Evolutionary conservation across 371 early-diverging fungal species (phyloP).

Genomic region (Chytridium lagenaria): DNA sequence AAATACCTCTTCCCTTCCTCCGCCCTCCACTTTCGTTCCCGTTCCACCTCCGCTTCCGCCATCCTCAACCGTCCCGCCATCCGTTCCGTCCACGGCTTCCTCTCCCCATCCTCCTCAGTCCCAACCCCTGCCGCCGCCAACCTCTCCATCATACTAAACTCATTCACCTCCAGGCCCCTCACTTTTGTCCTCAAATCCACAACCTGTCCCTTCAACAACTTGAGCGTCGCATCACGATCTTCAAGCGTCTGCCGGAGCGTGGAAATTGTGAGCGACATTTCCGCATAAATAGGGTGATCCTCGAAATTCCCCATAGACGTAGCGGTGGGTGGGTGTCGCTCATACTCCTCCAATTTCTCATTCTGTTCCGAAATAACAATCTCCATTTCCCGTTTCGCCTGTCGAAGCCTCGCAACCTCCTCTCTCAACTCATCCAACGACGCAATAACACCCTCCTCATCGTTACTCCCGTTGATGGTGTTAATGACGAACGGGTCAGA

Average conservation of each 20-base stretch:
- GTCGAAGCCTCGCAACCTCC: slow-evolving; percentile 49
- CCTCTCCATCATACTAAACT: slow-evolving; percentile 35
- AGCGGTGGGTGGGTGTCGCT: slow-evolving; percentile 5
- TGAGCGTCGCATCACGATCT: slow-evolving; percentile 36
- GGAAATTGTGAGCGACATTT: slow-evolving; percentile 30
- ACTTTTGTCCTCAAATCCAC: slow-evolving; percentile 29
- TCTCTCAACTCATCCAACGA: slow-evolving; percentile 47
- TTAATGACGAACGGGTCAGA: slow-evolving; percentile 15
- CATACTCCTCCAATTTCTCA: slow-evolving; percentile 49
- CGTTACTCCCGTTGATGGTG: slow-evolving; percentile 30
- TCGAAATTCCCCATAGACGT: slow-evolving; percentile 27
- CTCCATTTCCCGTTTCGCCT: slow-evolving; percentile 52
- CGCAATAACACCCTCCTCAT: slow-evolving; percentile 37
- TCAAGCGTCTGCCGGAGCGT: slow-evolving; percentile 32
- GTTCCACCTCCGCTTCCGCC: slow-evolving; percentile 39
- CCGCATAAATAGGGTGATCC: slow-evolving; percentile 29
- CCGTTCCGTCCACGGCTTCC: not conserved
- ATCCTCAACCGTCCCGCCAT: slow-evolving; percentile 1
- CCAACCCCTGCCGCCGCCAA: slow-evolving; percentile 15
- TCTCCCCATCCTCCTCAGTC: slow-evolving; percentile 38
- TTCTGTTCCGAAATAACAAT: slow-evolving; percentile 52
- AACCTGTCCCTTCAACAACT: slow-evolving; percentile 34
- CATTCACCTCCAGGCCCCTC: slow-evolving; percentile 30
- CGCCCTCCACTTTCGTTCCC: slow-evolving; percentile 49
- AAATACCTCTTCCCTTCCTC: slow-evolving; percentile 45